Base-by-base conservation (phyloP, 2,329 filamentous ascomycete species). In the Hymenoscyphus scutula region DNA sequence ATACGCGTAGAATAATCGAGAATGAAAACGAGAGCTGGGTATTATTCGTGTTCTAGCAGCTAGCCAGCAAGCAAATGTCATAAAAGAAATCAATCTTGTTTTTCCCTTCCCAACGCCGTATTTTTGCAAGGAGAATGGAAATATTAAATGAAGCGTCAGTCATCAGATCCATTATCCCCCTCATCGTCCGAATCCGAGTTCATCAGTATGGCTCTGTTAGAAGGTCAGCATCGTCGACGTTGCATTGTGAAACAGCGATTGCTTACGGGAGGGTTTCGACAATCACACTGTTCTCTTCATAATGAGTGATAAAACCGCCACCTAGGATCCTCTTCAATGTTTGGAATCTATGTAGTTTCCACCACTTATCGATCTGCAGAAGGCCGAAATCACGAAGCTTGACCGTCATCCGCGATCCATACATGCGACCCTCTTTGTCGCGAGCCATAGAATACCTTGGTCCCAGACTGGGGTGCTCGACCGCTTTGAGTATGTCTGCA, bases 361-460 rank as follows among this genome's bases (percentile, higher is more conserved):
- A 91, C 89, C 89, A 91, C 67, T 83, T 82, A 74, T 91, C 87
- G 58, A 91, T 85, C 58, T 78, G 81, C 78, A 90, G 83, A 59
- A 82, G 80, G 2, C 85, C 83, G 55, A 80, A 81, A 25, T 80
- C 79, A 59, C 82, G 79, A 61, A 90, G 83, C 61, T 82, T 81
- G 45, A 91, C 79, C 11, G 77, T 82, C 76, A 89, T 78, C 62
- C 86, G 80, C 63, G 82, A 87, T 5, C 88, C 88, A 65, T 87
- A 86, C 56, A 81, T 79, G 27, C 78, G 78, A 29, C 85, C 84
- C 38, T 88, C 82, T 55, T 83, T 77, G 65, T 88, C 81, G 58
- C 88, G 79, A 7, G 87, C 86, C 25, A 82, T 89, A 62, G 82
- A 85, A 72, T 89, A 89, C 60, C 83, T 81, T 1, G 89, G 88